These are phyloP conservation scores for Acanthamoeba castellanii DNA, from an alignment of 208 protist genomes.

Conservation along the genomic window DNA sequence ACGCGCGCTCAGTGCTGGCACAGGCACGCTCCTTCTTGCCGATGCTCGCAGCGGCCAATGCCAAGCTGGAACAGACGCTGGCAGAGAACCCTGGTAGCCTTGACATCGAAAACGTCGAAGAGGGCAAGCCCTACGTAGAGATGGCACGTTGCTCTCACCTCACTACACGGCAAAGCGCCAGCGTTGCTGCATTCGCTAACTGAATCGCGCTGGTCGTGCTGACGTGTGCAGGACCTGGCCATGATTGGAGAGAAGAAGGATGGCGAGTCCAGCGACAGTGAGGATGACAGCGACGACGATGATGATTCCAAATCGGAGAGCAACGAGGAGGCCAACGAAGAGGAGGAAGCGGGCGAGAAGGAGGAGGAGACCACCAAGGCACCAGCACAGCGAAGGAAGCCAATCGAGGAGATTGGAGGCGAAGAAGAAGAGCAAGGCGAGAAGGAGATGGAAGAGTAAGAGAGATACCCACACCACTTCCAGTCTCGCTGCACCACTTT, in stretches of 20 bases:
- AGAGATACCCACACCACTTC: no score
- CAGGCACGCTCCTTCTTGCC: slow-evolving; percentile 29
- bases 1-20: slow-evolving; percentile 8
- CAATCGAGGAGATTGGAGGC: neutral
- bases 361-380: neutral
- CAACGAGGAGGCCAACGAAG: neutral
- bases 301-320: neutral
- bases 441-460: neutral
- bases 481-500: no score
- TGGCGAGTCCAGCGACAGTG: neutral
- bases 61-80: neutral
- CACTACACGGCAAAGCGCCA: neutral
- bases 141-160: neutral
- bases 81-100: slow-evolving; percentile 13
- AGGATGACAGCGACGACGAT: neutral
- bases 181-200: neutral
- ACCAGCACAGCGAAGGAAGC: neutral
- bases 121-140: slow-evolving; percentile 54
- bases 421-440: neutral
- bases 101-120: slow-evolving; percentile 71
- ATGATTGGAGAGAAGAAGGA: slow-evolving; percentile 1
- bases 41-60: slow-evolving; percentile 36
- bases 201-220: no score
- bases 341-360: neutral
- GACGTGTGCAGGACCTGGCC: slow-evolving; percentile 1